Percentiles rank a stretch among this genome's conserved stretches.
Conservation (phyloP, 2,329 filamentous ascomycete species). For the Fusarium concolor region DNA sequence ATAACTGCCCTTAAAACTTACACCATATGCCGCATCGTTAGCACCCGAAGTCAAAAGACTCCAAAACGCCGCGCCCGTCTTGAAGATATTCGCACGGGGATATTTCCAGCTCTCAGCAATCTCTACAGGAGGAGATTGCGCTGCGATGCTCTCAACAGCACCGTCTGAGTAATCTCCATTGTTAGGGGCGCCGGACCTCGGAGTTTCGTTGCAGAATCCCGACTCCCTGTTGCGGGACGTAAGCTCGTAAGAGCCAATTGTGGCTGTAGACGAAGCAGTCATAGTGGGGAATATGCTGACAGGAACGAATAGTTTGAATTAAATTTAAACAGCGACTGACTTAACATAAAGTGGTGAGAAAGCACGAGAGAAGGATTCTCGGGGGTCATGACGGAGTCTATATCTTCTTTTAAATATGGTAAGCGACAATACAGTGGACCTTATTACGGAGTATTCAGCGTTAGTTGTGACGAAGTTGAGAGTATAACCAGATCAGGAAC, state of each 20-base stretch:
- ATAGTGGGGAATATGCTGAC: constrained; percentile 30
- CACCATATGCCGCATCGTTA: constrained; percentile 69
- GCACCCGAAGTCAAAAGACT: constrained; percentile 68
- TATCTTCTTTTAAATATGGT: constrained; percentile 3
- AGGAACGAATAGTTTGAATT: constrained; percentile 2
- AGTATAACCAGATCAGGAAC: constrained; percentile 24
- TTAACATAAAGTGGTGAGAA: not conserved
- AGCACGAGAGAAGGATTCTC: not conserved
- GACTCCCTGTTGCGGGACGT: constrained; percentile 16
- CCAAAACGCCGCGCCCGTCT: constrained; percentile 66
- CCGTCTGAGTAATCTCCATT: not conserved
- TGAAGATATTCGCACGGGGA: constrained; percentile 55
- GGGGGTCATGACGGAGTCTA: not conserved
- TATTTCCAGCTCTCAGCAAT: constrained; percentile 37
- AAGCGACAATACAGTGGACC: constrained; percentile 6
- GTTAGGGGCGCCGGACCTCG: constrained; percentile 5
- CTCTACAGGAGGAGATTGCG: constrained; percentile 1
- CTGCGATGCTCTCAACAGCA: constrained; percentile 16
- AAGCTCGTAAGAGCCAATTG: constrained; percentile 35
- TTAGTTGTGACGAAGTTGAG: constrained; percentile 1
- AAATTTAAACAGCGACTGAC: constrained; percentile 2
- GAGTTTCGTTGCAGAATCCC: not conserved
- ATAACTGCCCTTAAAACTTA: constrained; percentile 50
- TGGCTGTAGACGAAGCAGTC: constrained; percentile 32
- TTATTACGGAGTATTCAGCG: not conserved